These are phyloP conservation scores for Rhizophagus clarus DNA, from an alignment of 192 early-diverging fungal species.

Conservation along the genomic window DNA sequence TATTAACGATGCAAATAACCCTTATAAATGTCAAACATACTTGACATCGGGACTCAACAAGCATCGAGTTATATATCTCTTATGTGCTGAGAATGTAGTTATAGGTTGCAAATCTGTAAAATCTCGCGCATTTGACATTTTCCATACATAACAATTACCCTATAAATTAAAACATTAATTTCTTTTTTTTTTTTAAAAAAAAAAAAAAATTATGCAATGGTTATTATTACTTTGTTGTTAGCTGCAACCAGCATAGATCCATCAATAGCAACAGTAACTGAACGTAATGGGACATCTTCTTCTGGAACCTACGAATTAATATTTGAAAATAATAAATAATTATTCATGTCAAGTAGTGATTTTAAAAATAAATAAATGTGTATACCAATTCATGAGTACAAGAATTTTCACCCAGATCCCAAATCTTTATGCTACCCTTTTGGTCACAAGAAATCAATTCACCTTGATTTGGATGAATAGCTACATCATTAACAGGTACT, in stretches of 20 bases:
- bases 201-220: neutral
- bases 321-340: slow-evolving; percentile 12
- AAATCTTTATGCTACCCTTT: slow-evolving; percentile 71
- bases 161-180: slow-evolving; percentile 13
- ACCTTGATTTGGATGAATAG: slow-evolving; percentile 78
- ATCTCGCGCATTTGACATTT: slow-evolving; percentile 67
- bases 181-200: neutral
- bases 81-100: slow-evolving; percentile 74
- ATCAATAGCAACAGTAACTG: slow-evolving; percentile 81
- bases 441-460: slow-evolving; percentile 83
- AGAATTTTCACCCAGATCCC: slow-evolving; percentile 66
- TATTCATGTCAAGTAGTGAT: neutral
- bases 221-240: slow-evolving; percentile 74
- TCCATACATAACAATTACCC: slow-evolving; percentile 66
- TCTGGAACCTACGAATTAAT: slow-evolving; percentile 53
- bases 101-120: slow-evolving; percentile 67
- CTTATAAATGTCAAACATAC: slow-evolving; percentile 37
- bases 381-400: slow-evolving; percentile 65
- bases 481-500: slow-evolving; percentile 62
- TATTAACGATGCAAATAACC: neutral
- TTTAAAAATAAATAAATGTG: neutral
- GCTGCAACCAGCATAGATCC: slow-evolving; percentile 79
- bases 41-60: slow-evolving; percentile 81
- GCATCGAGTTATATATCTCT: slow-evolving; percentile 82
- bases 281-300: slow-evolving; percentile 79